These are phyloP conservation scores for Eimeria praecox DNA, from an alignment of 169 alveolate species.

Conservation along the genomic window DNA sequence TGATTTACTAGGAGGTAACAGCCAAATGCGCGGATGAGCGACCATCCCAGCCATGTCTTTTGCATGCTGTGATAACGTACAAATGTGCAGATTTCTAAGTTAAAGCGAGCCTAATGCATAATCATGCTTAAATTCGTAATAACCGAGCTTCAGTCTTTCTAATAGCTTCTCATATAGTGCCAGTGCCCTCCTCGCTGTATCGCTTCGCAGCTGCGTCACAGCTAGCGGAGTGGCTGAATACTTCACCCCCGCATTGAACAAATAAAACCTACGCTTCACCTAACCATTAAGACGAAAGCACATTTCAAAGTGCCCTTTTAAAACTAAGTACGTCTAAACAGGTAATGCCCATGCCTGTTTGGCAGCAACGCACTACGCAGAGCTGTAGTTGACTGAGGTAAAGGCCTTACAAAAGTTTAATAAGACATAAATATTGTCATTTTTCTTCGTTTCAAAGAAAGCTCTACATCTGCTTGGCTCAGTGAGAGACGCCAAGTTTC, in stretches of 20 bases:
- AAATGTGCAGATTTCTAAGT: background rate
- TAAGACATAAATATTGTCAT: background rate
- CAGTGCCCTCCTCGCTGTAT: background rate
- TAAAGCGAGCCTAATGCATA: too few species aligned
- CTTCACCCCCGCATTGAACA: background rate
- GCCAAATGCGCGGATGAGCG: background rate
- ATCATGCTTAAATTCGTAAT: background rate
- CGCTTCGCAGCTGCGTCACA: background rate
- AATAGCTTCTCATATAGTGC: background rate
- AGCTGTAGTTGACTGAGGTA: background rate
- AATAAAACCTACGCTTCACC: background rate
- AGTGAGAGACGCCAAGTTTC: background rate
- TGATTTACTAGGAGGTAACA: background rate
- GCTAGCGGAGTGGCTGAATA: background rate
- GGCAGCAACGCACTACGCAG: background rate
- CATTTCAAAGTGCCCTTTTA: background rate
- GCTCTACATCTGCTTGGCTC: background rate
- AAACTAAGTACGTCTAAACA: background rate
- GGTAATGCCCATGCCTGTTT: background rate
- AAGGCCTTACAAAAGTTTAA: background rate
- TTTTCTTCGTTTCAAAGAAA: background rate
- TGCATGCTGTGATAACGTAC: background rate
- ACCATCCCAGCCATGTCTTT: background rate
- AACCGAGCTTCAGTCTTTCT: background rate
- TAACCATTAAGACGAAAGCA: background rate